A percentile compares a stretch with the other conserved stretches of the same genome.
phyloP scores from a whole-genome alignment of 2,329 filamentous ascomycete species.

The Diaporthe nobilis region DNA sequence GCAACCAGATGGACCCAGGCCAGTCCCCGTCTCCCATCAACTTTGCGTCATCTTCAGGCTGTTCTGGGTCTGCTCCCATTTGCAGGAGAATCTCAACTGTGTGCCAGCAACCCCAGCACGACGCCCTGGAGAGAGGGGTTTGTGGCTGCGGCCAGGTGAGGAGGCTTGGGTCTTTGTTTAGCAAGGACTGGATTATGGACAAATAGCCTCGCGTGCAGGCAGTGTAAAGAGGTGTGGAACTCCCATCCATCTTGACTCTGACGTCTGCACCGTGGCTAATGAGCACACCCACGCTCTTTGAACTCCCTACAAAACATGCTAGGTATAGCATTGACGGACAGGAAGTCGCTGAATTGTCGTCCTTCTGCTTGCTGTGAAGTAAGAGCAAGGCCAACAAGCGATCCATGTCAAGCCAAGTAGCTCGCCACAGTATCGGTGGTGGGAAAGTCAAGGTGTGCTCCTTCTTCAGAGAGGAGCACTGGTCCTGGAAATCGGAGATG shows the following conservation, averaged over 20 bases:
- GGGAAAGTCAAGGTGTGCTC: background rate
- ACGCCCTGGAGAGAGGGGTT: background rate
- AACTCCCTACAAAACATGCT: background rate
- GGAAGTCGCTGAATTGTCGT: background rate
- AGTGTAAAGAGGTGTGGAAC: background rate
- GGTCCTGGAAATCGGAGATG: background rate
- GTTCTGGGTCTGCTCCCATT: background rate
- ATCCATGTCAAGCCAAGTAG: slow-evolving; percentile 16
- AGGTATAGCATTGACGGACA: background rate
- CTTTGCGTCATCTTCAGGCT: background rate
- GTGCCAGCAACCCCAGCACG: background rate
- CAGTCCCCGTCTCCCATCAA: background rate
- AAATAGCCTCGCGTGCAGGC: background rate
- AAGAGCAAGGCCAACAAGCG: background rate
- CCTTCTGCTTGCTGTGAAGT: background rate
- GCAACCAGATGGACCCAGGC: background rate
- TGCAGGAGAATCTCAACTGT: background rate
- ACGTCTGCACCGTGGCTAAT: background rate
- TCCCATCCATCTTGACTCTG: background rate
- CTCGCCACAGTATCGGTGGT: slow-evolving; percentile 3
- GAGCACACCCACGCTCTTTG: background rate
- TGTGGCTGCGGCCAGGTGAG: background rate
- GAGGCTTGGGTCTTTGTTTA: background rate
- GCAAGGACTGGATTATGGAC: background rate
- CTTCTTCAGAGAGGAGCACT: background rate